These are phyloP conservation scores for Sclerotinia nivalis DNA, from an alignment of 2,329 filamentous ascomycete genomes.

Conservation along the genomic window DNA sequence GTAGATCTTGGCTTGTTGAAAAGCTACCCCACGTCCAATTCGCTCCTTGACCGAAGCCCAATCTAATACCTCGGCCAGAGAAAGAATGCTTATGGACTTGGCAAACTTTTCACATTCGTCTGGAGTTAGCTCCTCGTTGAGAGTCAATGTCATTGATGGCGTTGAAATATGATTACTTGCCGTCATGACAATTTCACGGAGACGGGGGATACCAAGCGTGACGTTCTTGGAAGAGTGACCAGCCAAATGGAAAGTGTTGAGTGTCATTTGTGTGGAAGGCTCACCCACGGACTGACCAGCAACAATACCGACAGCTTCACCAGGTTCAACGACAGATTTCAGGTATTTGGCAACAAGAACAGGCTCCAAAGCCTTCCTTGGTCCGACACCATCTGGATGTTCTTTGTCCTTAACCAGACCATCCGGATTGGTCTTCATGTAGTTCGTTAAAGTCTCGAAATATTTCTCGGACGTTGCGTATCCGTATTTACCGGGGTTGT, in stretches of 20 bases:
- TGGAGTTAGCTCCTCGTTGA: constrained; percentile 69
- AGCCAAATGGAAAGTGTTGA: constrained; percentile 99
- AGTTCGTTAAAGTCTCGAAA: constrained; percentile 69
- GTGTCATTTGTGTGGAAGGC: constrained; percentile 97
- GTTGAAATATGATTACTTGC: constrained; percentile 87
- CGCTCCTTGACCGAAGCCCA: constrained; percentile 78
- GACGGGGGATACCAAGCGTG: constrained; percentile 93
- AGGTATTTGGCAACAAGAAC: constrained; percentile 92
- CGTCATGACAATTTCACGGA: constrained; percentile 98
- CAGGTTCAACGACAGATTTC: constrained; percentile 86
- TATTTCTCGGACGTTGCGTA: constrained; percentile 91
- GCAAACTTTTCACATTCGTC: constrained; percentile 77
- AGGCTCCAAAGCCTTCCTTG: constrained; percentile 58
- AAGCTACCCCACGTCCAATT: constrained; percentile 68
- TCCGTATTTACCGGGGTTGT: constrained; percentile 73
- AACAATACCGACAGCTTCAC: constrained; percentile 94
- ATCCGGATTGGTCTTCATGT: constrained; percentile 74
- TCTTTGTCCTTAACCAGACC: constrained; percentile 56
- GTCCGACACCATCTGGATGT: constrained; percentile 40
- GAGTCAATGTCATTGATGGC: constrained; percentile 81
- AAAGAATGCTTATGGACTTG: constrained; percentile 86
- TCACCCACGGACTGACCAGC: constrained; percentile 96
- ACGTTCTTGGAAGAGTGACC: constrained; percentile 98
- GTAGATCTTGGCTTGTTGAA: constrained; percentile 78
- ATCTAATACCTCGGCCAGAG: constrained; percentile 81